Conservation (phyloP, 2,329 filamentous ascomycete species). For the Pseudogymnoascus sp. region DNA sequence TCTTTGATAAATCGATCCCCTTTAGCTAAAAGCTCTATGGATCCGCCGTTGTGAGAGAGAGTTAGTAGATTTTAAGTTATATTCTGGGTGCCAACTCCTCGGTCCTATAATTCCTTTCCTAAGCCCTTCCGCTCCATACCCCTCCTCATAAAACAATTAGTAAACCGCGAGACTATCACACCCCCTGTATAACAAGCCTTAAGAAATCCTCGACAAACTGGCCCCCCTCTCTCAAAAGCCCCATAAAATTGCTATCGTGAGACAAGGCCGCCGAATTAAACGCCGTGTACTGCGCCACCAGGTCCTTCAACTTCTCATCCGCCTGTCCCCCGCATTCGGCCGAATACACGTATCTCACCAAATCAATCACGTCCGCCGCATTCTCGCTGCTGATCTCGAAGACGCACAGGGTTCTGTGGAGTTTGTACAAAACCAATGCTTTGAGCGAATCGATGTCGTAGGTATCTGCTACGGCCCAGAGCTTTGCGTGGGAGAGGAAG, state of each 20-base stretch:
- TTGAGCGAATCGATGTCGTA: slow-evolving; percentile 16
- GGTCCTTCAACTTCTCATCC: slow-evolving; percentile 11
- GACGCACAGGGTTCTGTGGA: slow-evolving; percentile 17
- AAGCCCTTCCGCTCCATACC: neutral
- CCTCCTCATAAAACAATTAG: neutral
- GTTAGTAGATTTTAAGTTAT: neutral
- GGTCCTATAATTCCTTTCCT: neutral
- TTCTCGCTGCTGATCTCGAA: slow-evolving; percentile 15
- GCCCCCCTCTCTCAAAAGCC: slow-evolving; percentile 16
- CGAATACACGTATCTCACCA: slow-evolving; percentile 14
- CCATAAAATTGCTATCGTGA: slow-evolving; percentile 14
- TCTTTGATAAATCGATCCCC: neutral
- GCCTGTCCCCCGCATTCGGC: neutral
- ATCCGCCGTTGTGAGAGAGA: neutral
- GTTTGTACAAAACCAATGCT: slow-evolving; percentile 16
- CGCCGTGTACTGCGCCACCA: slow-evolving; percentile 17
- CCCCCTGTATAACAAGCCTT: slow-evolving; percentile 14
- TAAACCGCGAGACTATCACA: neutral
- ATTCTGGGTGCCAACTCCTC: neutral
- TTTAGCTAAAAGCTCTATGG: neutral
- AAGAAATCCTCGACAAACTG: slow-evolving; percentile 19
- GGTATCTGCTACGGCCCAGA: slow-evolving; percentile 14
- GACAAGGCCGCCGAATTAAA: slow-evolving; percentile 11
- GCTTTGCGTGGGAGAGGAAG: slow-evolving; percentile 14
- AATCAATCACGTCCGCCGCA: slow-evolving; percentile 12